These are phyloP conservation scores for Kodamaea jinghongensis DNA, from an alignment of 805 yeast species.

Conservation along the genomic window DNA sequence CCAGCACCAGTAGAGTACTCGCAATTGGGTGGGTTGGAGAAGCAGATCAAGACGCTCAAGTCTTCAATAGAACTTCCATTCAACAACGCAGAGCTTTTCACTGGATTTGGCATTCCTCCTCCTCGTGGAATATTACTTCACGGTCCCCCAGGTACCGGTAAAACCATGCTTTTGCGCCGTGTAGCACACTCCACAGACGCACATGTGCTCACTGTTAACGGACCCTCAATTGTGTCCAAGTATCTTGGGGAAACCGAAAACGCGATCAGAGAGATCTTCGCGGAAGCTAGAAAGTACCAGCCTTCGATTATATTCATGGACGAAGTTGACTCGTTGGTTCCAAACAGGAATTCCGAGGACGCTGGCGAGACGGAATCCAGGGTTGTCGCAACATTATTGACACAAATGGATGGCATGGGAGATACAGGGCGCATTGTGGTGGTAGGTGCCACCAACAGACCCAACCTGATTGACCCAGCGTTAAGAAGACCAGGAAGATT, in stretches of 20 bases:
- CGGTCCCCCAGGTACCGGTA: conserved; percentile 98
- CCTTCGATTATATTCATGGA: conserved; percentile 89
- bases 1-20: conserved; percentile 46
- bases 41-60: conserved; percentile 59
- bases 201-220: conserved; percentile 81
- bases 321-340: conserved; percentile 91
- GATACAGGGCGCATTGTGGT: conserved; percentile 63
- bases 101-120: conserved; percentile 84
- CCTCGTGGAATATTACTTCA: conserved; percentile 91
- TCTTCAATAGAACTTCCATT: conserved; percentile 79
- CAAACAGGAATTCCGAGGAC: conserved; percentile 79
- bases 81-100: conserved; percentile 69
- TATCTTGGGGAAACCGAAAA: conserved; percentile 93
- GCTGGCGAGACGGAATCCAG: conserved; percentile 88
- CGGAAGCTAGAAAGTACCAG: conserved; percentile 80
- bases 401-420: conserved; percentile 77
- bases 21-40: conserved; percentile 73
- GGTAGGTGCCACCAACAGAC: conserved; percentile 73
- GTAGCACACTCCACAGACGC: conserved; percentile 77
- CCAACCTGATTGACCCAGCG: conserved; percentile 67
- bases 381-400: conserved; percentile 83
- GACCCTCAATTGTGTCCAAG: conserved; percentile 89
- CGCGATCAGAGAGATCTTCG: conserved; percentile 74
- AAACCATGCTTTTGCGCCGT: conserved; percentile 81
- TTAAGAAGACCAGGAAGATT: conserved; percentile 84